Base-by-base conservation (phyloP, 495 filamentous ascomycete species). In the Hypomontagnella submonticulosa region DNA sequence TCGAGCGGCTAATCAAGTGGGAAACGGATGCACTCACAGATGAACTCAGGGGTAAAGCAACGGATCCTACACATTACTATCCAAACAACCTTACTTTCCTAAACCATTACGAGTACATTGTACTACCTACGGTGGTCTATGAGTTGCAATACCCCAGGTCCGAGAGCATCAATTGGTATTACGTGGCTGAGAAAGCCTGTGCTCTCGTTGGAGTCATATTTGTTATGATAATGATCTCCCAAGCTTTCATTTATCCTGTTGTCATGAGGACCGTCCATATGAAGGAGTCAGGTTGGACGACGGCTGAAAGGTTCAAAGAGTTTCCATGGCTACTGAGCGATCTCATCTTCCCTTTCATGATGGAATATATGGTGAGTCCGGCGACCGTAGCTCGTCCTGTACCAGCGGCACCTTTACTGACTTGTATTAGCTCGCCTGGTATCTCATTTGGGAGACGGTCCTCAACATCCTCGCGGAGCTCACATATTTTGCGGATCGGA, bases 401-500 rank as follows among this genome's bases (percentile, higher is more conserved):
- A 12, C 12, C 49, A 19, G 5, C 37, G 33, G 36, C 9, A 8
- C 19, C 12, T 13, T 42, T 37, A 30, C 33, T 64, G 27, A 52
- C 54, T 41, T 41, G 32, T 51, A 66, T 55, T 58, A 70, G 68
- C 50, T 79, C 53, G 74, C 81, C 15, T 90, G 87, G 86, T 92
- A 91, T 70, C 81, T 92, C 20, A 91, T 92, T 69, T 92, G 90
- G 90, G 90, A 92, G 76, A 88, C 88, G 48, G 84, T 91, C 48
- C 85, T 92, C 50, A 92, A 92, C 76, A 83, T 90, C 36, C 73
- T 92, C 4, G 90, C 88, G 4, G 90, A 92, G 71, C 71, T 92
- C 51, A 91, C 88, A 1, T 75, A 77, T 36, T 92, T 92, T 70
- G 89, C 89, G n/a, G 90, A 92, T 71, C 86, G 90, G 43, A 84